Evolutionary conservation across 495 filamentous ascomycete genomes (phyloP).

Genomic region (Evernia prunastri): DNA sequence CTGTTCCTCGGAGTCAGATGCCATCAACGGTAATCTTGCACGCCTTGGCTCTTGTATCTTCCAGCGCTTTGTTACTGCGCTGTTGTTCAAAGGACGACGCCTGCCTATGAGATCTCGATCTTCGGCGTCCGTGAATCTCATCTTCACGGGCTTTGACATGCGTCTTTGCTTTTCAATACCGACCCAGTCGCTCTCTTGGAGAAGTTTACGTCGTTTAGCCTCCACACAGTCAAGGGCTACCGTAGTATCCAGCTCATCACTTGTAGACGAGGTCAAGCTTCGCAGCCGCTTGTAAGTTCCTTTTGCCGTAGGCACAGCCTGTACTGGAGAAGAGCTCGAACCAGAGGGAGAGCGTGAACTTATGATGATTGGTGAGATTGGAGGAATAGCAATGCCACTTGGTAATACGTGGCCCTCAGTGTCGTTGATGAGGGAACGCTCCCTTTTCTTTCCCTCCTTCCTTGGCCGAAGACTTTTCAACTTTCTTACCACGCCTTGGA

Average conservation of each 20-base stretch:
- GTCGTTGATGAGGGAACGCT: conserved; percentile 2
- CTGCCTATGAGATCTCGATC: conserved; percentile 26
- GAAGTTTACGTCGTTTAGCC: conserved; percentile 22
- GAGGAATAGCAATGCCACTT: not conserved
- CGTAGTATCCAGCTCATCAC: not conserved
- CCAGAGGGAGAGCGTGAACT: conserved; percentile 7
- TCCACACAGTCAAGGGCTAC: conserved; percentile 3
- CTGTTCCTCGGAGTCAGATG: not conserved
- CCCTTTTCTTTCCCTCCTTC: not conserved
- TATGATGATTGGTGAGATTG: conserved; percentile 15
- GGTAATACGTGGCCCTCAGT: conserved; percentile 5
- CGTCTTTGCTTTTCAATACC: conserved; percentile 14
- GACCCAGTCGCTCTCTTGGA: conserved; percentile 23
- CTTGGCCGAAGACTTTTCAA: conserved; percentile 17
- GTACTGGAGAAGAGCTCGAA: not conserved
- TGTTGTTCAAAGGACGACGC: conserved; percentile 18
- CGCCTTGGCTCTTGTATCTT: not conserved
- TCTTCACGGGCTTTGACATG: conserved; percentile 20
- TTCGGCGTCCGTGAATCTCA: conserved; percentile 21
- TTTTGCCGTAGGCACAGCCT: not conserved
- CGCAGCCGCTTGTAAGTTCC: not conserved
- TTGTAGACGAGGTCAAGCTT: not conserved
- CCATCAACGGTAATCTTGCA: not conserved
- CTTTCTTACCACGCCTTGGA: conserved; percentile 18
- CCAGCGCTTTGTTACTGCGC: not conserved